phyloP scores from a whole-genome alignment of 306 rosid species.

The Prunus salicina region DNA sequence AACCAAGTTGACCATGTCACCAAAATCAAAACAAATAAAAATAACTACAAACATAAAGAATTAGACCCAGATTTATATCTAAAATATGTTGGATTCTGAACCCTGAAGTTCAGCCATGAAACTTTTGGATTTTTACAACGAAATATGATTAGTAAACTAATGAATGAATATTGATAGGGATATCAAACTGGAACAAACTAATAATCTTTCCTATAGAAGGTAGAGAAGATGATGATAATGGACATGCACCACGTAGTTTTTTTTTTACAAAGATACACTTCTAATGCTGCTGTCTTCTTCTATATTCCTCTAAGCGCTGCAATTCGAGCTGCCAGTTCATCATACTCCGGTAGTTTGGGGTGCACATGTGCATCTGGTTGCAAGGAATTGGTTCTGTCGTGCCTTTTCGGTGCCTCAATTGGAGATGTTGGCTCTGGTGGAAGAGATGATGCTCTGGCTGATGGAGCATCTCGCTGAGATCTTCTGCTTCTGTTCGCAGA shows the following conservation, averaged over 20 bases:
- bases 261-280: not conserved
- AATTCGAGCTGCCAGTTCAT: conserved; percentile 56
- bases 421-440: conserved; percentile 25
- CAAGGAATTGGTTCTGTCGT: conserved; percentile 24
- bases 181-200: not conserved
- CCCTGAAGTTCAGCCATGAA: not conserved
- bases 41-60: not conserved
- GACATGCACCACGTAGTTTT: not conserved
- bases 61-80: not conserved
- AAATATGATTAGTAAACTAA: not conserved
- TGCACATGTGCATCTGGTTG: conserved; percentile 49
- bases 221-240: not conserved
- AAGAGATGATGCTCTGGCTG: conserved; percentile 37
- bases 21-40: not conserved
- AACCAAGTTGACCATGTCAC: too few species aligned
- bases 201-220: not conserved
- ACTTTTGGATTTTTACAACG: not conserved
- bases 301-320: conserved; percentile 49
- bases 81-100: not conserved
- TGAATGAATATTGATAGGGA: not conserved
- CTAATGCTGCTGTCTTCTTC: not conserved
- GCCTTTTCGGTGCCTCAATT: conserved; percentile 21
- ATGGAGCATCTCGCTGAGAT: conserved; percentile 4
- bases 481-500: conserved; percentile 9
- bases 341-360: conserved; percentile 75